Evolutionary conservation across 2,329 filamentous ascomycete species (phyloP).

Genomic region (Curvularia eragrostidis): DNA sequence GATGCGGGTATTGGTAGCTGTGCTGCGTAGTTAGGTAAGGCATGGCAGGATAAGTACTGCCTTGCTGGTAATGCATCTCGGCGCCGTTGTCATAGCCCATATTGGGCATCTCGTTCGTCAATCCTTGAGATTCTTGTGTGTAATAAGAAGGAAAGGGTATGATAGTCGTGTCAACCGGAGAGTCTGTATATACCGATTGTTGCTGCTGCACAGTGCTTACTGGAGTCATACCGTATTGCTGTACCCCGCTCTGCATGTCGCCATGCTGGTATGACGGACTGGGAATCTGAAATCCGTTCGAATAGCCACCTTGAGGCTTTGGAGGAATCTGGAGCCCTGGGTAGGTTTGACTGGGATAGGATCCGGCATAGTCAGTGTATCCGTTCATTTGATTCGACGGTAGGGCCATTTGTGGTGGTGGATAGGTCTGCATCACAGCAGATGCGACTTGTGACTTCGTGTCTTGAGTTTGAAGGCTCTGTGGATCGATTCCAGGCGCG

Average conservation of each 20-base stretch:
- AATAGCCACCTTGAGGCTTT: slow-evolving; percentile 40
- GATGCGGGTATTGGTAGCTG: slow-evolving; percentile 40
- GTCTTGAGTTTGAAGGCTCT: slow-evolving; percentile 36
- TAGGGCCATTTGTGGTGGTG: slow-evolving; percentile 45
- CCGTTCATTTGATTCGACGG: slow-evolving; percentile 27
- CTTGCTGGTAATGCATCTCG: slow-evolving; percentile 41
- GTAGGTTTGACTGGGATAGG: slow-evolving; percentile 43
- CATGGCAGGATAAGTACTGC: slow-evolving; percentile 42
- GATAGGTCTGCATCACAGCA: slow-evolving; percentile 48
- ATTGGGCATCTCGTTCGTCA: slow-evolving; percentile 30
- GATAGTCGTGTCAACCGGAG: slow-evolving; percentile 45
- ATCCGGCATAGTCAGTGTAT: slow-evolving; percentile 30
- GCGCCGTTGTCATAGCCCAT: slow-evolving; percentile 38
- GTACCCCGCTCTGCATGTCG: slow-evolving; percentile 31
- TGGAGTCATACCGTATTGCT: slow-evolving; percentile 39
- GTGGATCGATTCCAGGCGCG: slow-evolving; percentile 43
- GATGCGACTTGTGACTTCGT: slow-evolving; percentile 28
- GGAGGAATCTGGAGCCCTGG: slow-evolving; percentile 42
- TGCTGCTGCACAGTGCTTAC: slow-evolving; percentile 40
- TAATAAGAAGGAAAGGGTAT: slow-evolving; percentile 44
- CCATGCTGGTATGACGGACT: slow-evolving; percentile 37
- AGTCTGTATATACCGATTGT: slow-evolving; percentile 44
- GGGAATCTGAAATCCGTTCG: slow-evolving; percentile 40
- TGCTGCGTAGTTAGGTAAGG: slow-evolving; percentile 42
- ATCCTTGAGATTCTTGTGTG: slow-evolving; percentile 39